Evolutionary conservation across 768 basidiomycete species (phyloP).

Genomic region (Tubosaeta brunneosetosa): DNA sequence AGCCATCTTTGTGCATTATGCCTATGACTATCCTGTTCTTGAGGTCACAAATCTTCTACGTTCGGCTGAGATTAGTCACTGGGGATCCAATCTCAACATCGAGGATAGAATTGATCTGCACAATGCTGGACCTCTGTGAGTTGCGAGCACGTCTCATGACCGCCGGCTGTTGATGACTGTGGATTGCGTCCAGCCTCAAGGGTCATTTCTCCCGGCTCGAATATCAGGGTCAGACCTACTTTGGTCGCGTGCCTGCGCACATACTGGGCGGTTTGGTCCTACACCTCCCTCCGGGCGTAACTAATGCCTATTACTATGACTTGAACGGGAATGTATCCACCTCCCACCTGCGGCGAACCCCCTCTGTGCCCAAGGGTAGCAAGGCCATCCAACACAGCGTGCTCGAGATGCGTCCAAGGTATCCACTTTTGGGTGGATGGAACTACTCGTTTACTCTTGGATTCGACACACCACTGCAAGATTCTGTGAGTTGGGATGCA

Average conservation of each 20-base stretch:
- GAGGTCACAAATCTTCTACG: constrained; percentile 71
- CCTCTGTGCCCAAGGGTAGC: constrained; percentile 56
- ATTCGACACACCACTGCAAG: constrained; percentile 83
- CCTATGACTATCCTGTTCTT: constrained; percentile 75
- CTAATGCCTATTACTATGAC: constrained; percentile 86
- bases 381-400: constrained; percentile 54
- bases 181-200: constrained; percentile 60
- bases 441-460: constrained; percentile 94
- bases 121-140: constrained; percentile 89
- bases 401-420: constrained; percentile 83
- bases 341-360: constrained; percentile 70
- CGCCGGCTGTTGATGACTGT: background rate
- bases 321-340: constrained; percentile 95
- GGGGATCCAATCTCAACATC: constrained; percentile 93
- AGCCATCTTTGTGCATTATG: constrained; percentile 70
- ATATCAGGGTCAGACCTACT: constrained; percentile 73
- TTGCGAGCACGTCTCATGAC: constrained; percentile 12
- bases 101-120: constrained; percentile 82
- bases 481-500: constrained; percentile 63
- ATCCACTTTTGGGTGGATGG: constrained; percentile 95
- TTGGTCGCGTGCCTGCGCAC: constrained; percentile 61
- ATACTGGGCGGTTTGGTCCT: constrained; percentile 70
- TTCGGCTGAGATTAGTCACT: constrained; percentile 88
- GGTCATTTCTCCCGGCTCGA: constrained; percentile 93
- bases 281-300: constrained; percentile 78